Evolutionary conservation across 176 grass and related monocot species (phyloP), one percentile per base, ranked within the genome.

Genomic region (Dactylis glomerata): DNA sequence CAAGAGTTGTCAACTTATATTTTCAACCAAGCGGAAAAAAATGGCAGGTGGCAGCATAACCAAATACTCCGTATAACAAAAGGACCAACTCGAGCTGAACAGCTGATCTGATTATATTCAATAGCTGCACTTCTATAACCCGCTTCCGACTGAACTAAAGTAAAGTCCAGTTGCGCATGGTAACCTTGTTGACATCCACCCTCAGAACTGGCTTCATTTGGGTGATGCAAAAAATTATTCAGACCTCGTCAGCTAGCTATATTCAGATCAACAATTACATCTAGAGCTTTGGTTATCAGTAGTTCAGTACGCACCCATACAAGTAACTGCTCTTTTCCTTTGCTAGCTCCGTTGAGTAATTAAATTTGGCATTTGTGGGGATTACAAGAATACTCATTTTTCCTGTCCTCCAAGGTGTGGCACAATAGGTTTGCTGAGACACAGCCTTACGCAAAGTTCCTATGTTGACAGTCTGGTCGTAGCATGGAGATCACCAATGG

Each of bases 81-180:
- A 50, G 0, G 5, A 72, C 1, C 7, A 50, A 81, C 12, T 31
- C 20, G 51, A 12, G 23, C 14, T 40, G 22, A 77, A 56, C 22
- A 38, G 15, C 6, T 41, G 63, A 54, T 44, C 63, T 79, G 26
- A 58, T 61, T 52, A n/a, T 38, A 84, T 42, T 52, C 44, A 16
- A 44, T 58, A 17, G 16, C 26, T 62, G 27, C 16, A 84, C 32
- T 76, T 76, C 10, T 1, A 24, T 52, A 40, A 46, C 44, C 49
- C 66, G 44, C 46, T 42, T 65, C 31, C 9, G 24, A 49, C 17
- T 1, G 16, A 74, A 62, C 14, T 24, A 36, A 36, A 83, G 5
- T 37, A n/a, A 63, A 84, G 50, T 84, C 20, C 57, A 76, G 73
- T 73, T 84, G n/a, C 66, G 13, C 27, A 73, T 11, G 1, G 5